Evolutionary conservation across 495 filamentous ascomycete genomes (phyloP).

Genomic region (Xylaria sp.): DNA sequence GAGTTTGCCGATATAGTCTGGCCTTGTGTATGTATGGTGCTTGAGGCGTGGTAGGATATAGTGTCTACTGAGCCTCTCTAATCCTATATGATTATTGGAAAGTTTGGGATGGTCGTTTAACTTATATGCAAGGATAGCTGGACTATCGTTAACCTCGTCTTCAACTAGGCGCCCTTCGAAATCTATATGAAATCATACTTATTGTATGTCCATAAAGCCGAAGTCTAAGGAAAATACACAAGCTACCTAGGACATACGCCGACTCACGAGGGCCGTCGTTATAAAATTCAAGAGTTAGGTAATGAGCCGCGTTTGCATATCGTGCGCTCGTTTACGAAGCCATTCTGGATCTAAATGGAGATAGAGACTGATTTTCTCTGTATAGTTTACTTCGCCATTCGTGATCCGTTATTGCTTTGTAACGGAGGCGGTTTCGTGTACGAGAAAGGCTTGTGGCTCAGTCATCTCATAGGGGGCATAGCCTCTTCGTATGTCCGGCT

Average conservation of each 20-base stretch:
- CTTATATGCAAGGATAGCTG: neutral
- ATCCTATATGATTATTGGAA: neutral
- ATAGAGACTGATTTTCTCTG: neutral
- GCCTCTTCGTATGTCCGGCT: neutral
- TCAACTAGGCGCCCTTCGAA: neutral
- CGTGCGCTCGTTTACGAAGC: neutral
- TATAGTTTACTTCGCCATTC: neutral
- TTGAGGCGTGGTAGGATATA: neutral
- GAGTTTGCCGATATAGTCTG: neutral
- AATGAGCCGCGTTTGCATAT: neutral
- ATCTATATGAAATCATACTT: neutral
- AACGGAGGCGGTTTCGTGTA: neutral
- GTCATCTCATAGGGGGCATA: neutral
- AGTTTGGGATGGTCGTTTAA: too few relatives aligned
- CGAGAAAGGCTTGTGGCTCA: neutral
- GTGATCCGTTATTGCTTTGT: neutral
- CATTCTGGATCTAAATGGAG: neutral
- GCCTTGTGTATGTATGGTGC: neutral
- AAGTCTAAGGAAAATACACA: too few relatives aligned
- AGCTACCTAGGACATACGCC: too few relatives aligned
- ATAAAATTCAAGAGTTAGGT: too few relatives aligned
- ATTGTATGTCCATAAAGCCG: neutral
- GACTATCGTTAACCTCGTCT: neutral
- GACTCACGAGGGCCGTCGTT: too few relatives aligned
- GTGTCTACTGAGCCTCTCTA: neutral